Evolutionary conservation across 495 filamentous ascomycete species (phyloP), one percentile per base, ranked within the genome.

Genomic region (Xylaria curta): DNA sequence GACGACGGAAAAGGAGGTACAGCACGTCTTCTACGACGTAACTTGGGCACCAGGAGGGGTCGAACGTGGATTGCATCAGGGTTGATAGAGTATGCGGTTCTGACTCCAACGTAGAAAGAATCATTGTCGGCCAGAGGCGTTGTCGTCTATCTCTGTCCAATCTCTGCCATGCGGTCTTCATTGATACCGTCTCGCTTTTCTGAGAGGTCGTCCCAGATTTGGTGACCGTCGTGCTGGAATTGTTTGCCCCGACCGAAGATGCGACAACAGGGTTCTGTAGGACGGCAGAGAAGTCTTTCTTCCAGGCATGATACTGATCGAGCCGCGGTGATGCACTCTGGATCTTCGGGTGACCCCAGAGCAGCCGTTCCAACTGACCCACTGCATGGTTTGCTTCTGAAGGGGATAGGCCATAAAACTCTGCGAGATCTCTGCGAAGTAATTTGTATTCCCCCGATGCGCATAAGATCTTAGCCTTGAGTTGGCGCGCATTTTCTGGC

Each of bases 1-100:
- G 26, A 15, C 53, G 69, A 40, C 58, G 71, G 21, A 80, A 79
- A 60, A 91, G 67, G 59, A 86, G 83, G 9, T 81, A 68, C 26
- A 91, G 67, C 65, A 84, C 81, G 74, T 92, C 89, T 42, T 76
- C 77, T 12, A 89, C 77, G 66, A 88, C 82, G 47, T 84, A 85
- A 53, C 81, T 83, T 15, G 84, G 81, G n/a, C 86, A 84, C 67
- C 75, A 80, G 1, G 76, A 68, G 21, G 76, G 68, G 26, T 80
- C 74, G 54, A 87, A 76, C 10, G 85, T 87, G 19, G 84, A 86
- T 49, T 82, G 71, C 7, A 92, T 74, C 62, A 91, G 85, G 15
- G 81, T 76, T 36, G 86, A 76, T 3, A 86, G 76, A 40, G 76
- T 71, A 24, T 79, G 72, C 0, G 85, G 86, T 36, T 79, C 78